Conservation (phyloP, 257 asterid species). For the Mentha longifolia region DNA sequence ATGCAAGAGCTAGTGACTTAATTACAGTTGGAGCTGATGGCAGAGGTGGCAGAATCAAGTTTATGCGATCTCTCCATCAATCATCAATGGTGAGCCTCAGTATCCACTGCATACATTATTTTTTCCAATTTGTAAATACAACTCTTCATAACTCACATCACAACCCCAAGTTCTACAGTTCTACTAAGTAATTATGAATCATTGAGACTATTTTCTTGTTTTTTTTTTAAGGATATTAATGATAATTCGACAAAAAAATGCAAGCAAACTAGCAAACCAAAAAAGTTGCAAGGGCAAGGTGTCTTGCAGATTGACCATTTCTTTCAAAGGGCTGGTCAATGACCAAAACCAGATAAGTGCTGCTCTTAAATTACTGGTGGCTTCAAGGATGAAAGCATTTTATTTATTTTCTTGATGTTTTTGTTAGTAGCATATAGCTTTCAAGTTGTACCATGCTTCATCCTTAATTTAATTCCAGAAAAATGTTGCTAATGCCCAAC, state of each 20-base stretch:
- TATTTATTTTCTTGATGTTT: slow-evolving; percentile 7
- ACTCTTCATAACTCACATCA: neutral
- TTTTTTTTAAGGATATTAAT: slow-evolving; percentile 51
- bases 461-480: neutral
- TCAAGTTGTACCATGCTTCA: slow-evolving; percentile 1
- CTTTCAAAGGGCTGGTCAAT: slow-evolving; percentile 62
- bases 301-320: slow-evolving; percentile 83
- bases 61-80: slow-evolving; percentile 67
- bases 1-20: slow-evolving; percentile 56
- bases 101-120: slow-evolving; percentile 8
- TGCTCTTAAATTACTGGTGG: neutral
- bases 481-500: neutral
- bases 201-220: neutral
- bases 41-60: slow-evolving; percentile 86
- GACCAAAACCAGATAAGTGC: slow-evolving; percentile 23
- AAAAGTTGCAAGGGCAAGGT: slow-evolving; percentile 55
- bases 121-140: neutral
- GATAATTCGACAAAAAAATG: slow-evolving; percentile 48
- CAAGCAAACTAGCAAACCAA: slow-evolving; percentile 53
- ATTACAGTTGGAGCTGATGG: slow-evolving; percentile 97
- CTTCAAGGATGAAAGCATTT: slow-evolving; percentile 17
- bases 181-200: neutral
- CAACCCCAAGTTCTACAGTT: neutral
- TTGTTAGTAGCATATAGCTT: neutral
- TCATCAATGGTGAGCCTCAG: slow-evolving; percentile 56